A percentile compares a stretch with the other conserved stretches of the same genome.
Conservation (phyloP, 2,329 filamentous ascomycete genomes). For the Tolypocladium cylindrosporum region DNA sequence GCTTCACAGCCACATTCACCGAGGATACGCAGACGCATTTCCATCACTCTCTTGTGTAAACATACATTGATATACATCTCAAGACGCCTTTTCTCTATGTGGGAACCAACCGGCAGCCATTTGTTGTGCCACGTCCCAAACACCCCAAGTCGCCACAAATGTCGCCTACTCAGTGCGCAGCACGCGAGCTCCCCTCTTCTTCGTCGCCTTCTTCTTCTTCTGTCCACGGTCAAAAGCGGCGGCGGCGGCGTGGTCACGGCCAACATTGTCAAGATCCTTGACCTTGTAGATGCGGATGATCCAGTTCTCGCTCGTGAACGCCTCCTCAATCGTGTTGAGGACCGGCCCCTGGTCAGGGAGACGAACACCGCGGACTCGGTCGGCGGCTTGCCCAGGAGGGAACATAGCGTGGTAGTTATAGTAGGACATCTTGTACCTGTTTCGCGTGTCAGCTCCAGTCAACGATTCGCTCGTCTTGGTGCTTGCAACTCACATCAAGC, state of each 20-base stretch:
- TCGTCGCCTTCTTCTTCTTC: slow-evolving; percentile 71
- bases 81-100: slow-evolving; percentile 9
- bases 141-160: slow-evolving; percentile 2
- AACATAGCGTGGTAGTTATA: slow-evolving; percentile 94
- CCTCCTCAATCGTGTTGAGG: slow-evolving; percentile 86
- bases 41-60: slow-evolving; percentile 10
- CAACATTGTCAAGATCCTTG: slow-evolving; percentile 95
- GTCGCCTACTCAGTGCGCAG: slow-evolving; percentile 57
- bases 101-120: background rate
- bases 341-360: slow-evolving; percentile 78
- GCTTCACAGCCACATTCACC: background rate
- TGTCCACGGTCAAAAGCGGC: slow-evolving; percentile 66
- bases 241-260: slow-evolving; percentile 67
- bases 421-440: slow-evolving; percentile 99
- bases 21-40: background rate
- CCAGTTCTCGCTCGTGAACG: slow-evolving; percentile 99
- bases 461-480: background rate
- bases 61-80: slow-evolving; percentile 29
- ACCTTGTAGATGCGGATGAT: slow-evolving; percentile 99
- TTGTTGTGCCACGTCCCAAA: slow-evolving; percentile 10
- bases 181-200: slow-evolving; percentile 62
- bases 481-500: slow-evolving; percentile 72
- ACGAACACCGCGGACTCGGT: slow-evolving; percentile 74
- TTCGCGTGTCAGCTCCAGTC: slow-evolving; percentile 12
- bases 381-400: slow-evolving; percentile 78